Base-by-base conservation (phyloP, 1,284 basidiomycete genomes). In the Apiotrichum sp. region DNA sequence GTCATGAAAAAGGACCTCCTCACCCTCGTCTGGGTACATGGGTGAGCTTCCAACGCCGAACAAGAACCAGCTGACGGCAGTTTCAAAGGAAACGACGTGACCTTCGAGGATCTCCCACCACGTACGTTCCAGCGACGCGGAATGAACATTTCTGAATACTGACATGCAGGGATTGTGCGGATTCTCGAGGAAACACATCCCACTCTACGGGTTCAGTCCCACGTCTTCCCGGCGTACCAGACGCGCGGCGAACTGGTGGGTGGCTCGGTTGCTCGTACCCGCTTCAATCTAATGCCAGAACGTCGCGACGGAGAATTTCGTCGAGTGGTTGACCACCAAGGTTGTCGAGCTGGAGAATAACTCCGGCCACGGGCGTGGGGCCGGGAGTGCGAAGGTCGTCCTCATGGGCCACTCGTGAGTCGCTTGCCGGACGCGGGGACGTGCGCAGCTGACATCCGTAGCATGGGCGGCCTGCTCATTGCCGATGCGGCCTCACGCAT, bases 151-250 rank as follows among this genome's bases (percentile, higher is more conserved):
- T 41, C 40, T 13, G 22, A 22, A 22, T 38, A 13, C 36, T 38
- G 36, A 38, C 36, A 13, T 8, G 77, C 82, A 62, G 81, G 91
- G 47, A 78, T 97, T 31, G 81, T 83, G 48, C 88, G 93, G 68
- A 78, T 93, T 40, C 78, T 96, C 4, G 65, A 71, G 45, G 72
- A 77, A 38, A 80, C 79, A 0, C 73, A 79, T 43, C 70, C 77
- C 0, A 66, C 64, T 1, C 74, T 84, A 2, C 68, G 71, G 16
- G 85, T 90, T 7, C 85, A 92, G 69, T 87, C 84, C 51, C 75
- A 86, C 11, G 80, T 92, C 6, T 97, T 96, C 70, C 93, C 93
- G 33, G 86, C 85, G 3, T 97, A 96, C 67, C 89, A 96, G 84
- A 93, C 90, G 8, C 89, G 88, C 67, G 91, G 92, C 47, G 85